Conservation (phyloP, 2,329 filamentous ascomycete genomes). For the Myriosclerotinia duriaeana region DNA sequence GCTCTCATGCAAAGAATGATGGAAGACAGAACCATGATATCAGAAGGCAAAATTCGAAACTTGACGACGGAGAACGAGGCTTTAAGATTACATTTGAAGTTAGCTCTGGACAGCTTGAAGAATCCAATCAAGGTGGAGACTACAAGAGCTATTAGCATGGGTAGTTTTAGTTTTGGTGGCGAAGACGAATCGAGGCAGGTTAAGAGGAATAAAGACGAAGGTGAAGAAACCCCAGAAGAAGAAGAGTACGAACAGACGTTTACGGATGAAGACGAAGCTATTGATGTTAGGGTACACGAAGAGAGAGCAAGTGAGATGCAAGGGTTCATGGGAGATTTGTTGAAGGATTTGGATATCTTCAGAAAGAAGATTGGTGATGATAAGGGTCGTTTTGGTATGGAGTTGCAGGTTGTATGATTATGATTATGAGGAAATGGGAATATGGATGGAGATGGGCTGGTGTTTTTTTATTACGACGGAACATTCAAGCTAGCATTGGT, state of each 20-base stretch:
- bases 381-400: slow-evolving; percentile 58
- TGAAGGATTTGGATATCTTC: slow-evolving; percentile 78
- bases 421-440: not conserved
- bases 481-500: slow-evolving; percentile 13
- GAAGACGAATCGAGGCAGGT: slow-evolving; percentile 34
- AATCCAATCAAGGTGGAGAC: slow-evolving; percentile 73
- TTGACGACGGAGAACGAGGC: slow-evolving; percentile 90
- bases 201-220: slow-evolving; percentile 37
- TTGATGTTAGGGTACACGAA: slow-evolving; percentile 51
- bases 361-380: slow-evolving; percentile 86
- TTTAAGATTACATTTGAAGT: slow-evolving; percentile 78
- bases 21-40: slow-evolving; percentile 88
- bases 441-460: not conserved
- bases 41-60: slow-evolving; percentile 90
- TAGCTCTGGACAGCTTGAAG: slow-evolving; percentile 81
- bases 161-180: slow-evolving; percentile 27
- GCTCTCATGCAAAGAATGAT: slow-evolving; percentile 88
- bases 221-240: slow-evolving; percentile 25
- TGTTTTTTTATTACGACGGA: not conserved
- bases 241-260: slow-evolving; percentile 40
- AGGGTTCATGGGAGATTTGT: slow-evolving; percentile 78
- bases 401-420: slow-evolving; percentile 6
- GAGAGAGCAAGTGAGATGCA: slow-evolving; percentile 67
- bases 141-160: slow-evolving; percentile 33
- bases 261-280: slow-evolving; percentile 61